phyloP scores from a whole-genome alignment of 805 yeast species.

The Schwanniomyces yamadae region DNA sequence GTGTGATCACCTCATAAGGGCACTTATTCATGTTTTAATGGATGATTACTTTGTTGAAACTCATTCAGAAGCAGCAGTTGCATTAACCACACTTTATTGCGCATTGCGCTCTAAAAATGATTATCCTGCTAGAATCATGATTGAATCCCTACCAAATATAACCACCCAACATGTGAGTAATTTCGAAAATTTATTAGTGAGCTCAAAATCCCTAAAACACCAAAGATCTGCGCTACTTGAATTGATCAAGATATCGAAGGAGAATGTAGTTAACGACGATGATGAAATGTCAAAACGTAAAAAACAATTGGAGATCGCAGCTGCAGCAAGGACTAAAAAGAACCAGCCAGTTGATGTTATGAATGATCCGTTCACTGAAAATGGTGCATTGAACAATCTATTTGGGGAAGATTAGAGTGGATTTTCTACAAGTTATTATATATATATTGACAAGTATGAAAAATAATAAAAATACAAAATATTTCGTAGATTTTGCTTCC shows the following conservation, averaged over 20 bases:
- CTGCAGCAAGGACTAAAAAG: conserved; percentile 48
- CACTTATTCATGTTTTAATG: conserved; percentile 63
- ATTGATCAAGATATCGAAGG: conserved; percentile 64
- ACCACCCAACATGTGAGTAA: conserved; percentile 55
- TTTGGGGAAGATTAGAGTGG: conserved; percentile 45
- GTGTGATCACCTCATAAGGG: conserved; percentile 64
- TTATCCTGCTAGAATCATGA: conserved; percentile 62
- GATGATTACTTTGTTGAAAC: conserved; percentile 83
- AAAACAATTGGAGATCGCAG: conserved; percentile 52
- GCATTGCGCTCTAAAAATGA: conserved; percentile 67
- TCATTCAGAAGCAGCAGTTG: conserved; percentile 88
- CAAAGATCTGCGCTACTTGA: conserved; percentile 80
- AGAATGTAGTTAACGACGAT: conserved; percentile 18
- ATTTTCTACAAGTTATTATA: too few species aligned
- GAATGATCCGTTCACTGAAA: conserved; percentile 72
- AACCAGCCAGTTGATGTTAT: conserved; percentile 47
- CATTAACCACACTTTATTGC: conserved; percentile 76
- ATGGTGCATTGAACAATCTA: conserved; percentile 60
- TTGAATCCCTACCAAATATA: conserved; percentile 53
- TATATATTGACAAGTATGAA: background rate
- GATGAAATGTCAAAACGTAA: conserved; percentile 48
- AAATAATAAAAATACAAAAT: too few species aligned
- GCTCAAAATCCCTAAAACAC: conserved; percentile 69
- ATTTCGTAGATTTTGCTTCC: too few species aligned
- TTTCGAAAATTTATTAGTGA: conserved; percentile 62